Percentiles rank a stretch among this genome's conserved stretches.
These are phyloP conservation scores for Suillus weaverae DNA, from an alignment of 768 basidiomycete species.

Conservation along the genomic window DNA sequence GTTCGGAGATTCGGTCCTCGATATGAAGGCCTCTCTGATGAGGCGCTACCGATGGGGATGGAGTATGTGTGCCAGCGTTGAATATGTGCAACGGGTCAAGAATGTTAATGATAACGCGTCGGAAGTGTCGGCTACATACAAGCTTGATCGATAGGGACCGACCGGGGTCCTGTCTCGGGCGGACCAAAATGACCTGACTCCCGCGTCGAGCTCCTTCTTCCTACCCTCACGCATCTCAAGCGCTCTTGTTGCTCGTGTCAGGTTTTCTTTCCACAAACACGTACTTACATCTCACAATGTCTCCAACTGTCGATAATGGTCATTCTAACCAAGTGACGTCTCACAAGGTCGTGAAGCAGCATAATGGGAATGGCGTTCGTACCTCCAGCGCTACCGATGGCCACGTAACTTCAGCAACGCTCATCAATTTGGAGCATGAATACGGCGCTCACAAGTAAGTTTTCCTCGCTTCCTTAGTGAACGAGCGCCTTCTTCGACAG, in stretches of 20 bases:
- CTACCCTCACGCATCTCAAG: background rate
- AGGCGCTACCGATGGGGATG: background rate
- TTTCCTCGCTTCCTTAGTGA: slow-evolving; percentile 4
- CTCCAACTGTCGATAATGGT: slow-evolving; percentile 20
- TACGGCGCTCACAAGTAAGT: slow-evolving; percentile 89
- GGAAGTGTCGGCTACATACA: background rate
- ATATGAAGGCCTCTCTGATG: background rate
- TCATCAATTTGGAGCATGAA: slow-evolving; percentile 80
- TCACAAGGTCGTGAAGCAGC: slow-evolving; percentile 18
- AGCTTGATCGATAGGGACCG: background rate
- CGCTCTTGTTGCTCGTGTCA: background rate
- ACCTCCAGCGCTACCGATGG: slow-evolving; percentile 2
- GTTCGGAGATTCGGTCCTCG: background rate
- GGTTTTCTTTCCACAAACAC: background rate
- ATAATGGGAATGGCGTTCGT: slow-evolving; percentile 4
- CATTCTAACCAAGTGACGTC: slow-evolving; percentile 11
- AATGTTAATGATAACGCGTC: background rate
- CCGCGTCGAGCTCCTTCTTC: background rate
- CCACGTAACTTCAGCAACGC: slow-evolving; percentile 57
- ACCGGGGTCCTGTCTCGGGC: slow-evolving; percentile 1
- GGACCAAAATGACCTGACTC: background rate
- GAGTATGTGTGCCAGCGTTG: background rate
- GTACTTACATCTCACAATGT: slow-evolving; percentile 19
- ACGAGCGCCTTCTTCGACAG: slow-evolving; percentile 23
- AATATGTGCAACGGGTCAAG: background rate